phyloP scores from a whole-genome alignment of 257 asterid genomes.

The Scutellaria barbata region DNA sequence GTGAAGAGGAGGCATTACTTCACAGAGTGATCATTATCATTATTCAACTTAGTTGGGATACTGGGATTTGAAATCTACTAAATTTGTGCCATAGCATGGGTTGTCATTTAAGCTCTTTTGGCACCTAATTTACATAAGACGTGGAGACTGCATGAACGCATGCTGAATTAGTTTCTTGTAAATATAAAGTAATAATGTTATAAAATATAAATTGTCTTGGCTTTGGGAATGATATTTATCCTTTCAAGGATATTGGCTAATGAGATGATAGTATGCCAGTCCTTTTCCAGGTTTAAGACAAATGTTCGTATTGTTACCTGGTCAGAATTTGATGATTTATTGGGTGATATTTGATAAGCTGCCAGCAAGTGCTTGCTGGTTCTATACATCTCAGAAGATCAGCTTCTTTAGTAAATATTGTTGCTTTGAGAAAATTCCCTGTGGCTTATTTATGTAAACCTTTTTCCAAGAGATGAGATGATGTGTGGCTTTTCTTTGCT shows the following conservation, averaged over 20 bases:
- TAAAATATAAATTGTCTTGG: not conserved
- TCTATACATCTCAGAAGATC: not conserved
- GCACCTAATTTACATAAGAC: constrained; percentile 1
- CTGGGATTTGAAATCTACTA: not conserved
- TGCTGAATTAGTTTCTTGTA: not conserved
- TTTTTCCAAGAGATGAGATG: not conserved
- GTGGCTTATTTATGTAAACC: constrained; percentile 12
- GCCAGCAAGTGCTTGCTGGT: not conserved
- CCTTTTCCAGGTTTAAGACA: not conserved
- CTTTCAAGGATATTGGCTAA: not conserved
- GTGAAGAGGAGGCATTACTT: no score
- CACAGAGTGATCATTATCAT: no score
- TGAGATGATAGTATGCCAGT: not conserved
- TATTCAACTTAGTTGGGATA: no score
- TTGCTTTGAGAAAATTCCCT: not conserved
- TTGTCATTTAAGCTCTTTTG: not conserved
- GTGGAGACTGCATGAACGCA: not conserved
- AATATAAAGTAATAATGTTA: not conserved
- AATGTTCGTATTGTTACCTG: constrained; percentile 11
- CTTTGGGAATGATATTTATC: constrained; percentile 2
- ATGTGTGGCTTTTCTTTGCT: constrained; percentile 4
- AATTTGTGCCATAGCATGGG: constrained; percentile 13
- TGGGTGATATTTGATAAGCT: not conserved
- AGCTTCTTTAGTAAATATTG: not conserved
- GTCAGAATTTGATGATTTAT: not conserved